A percentile compares a stretch with the other conserved stretches of the same genome.
phyloP scores from a whole-genome alignment of 1,139 yeast genomes.

The Ashbya aceris region DNA sequence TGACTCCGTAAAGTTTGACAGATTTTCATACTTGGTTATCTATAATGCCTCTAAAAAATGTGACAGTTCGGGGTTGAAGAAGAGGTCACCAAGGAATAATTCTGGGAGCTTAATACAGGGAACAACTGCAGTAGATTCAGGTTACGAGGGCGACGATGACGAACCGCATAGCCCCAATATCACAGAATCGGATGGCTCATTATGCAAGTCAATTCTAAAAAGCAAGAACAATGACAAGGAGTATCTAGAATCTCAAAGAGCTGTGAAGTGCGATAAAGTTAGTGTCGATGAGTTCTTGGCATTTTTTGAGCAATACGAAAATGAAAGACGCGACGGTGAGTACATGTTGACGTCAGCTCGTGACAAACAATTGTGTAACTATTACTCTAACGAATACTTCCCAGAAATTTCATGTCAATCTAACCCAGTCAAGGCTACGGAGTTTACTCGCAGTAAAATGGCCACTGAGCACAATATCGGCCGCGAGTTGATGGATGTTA shows the following conservation, averaged over 20 bases:
- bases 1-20: conserved; percentile 20
- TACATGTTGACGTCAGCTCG: conserved; percentile 17
- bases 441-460: conserved; percentile 10
- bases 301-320: conserved; percentile 18
- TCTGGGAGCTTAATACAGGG: not conserved
- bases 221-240: conserved; percentile 16
- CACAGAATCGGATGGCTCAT: conserved; percentile 2
- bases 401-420: conserved; percentile 9
- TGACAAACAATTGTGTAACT: conserved; percentile 19
- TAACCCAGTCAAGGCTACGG: conserved; percentile 6
- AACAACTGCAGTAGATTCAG: conserved; percentile 2
- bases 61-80: conserved; percentile 1
- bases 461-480: conserved; percentile 18
- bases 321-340: conserved; percentile 15
- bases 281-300: conserved; percentile 17
- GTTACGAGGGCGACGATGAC: conserved; percentile 5
- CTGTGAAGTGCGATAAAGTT: conserved; percentile 21
- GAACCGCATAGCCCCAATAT: conserved; percentile 1
- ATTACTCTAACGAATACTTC: conserved; percentile 17
- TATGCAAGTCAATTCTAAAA: conserved; percentile 19
- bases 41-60: conserved; percentile 17
- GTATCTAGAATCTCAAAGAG: conserved; percentile 17
- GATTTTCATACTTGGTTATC: conserved; percentile 18
- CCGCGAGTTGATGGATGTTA: conserved; percentile 11
- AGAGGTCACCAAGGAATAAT: not conserved